Evolutionary conservation across 305 asterid genomes (phyloP), one percentile per base, ranked within the genome.

Genomic region (Fraxinus floribunda): DNA sequence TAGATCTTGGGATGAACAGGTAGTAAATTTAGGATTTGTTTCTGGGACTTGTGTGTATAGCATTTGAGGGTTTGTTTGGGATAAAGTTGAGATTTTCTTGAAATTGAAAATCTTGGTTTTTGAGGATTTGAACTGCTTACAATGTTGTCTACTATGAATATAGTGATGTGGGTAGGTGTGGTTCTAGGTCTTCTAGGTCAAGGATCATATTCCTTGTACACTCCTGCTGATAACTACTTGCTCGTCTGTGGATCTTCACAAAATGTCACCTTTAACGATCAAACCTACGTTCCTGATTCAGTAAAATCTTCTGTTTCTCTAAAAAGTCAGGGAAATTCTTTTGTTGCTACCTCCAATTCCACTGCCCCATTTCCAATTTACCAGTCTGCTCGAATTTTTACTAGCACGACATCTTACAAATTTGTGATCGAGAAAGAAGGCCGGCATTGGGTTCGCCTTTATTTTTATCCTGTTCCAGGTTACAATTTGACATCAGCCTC

Each of bases 201-300:
- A 34, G 87, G 83, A 78, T 89, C 94, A 26, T 71, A 82, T 86
- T 94, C 95, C 78, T 87, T 92, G 70, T 95, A 88, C 83, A 84
- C 90, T 52, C 98, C 98, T 64, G 85, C 87, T 85, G 97, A 95
- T 89, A 88, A 66, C 13, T 92, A 91, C 88, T 87, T 95, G 83
- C 84, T 97, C 83, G 95, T 91, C 75, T 97, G 99, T 86, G 99
- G 99, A 91, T 95, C 99, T 86, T 88, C 95, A 26, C 91, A 90
- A 85, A 91, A 92, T 81, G 94, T 94, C 80, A 84, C 93, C 55
- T 97, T 88, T 81, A 90, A 90, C 71, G 97, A 95, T 46, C 97
- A 88, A 71, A 92, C 90, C 22, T 97, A 90, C 70, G 83, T 86
- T 46, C 97, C 98, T 57, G 99, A 97, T 87, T 89, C 93, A 76